Conservation (phyloP, 2,329 filamentous ascomycete species). For the Phyllosticta citribraziliensis region DNA sequence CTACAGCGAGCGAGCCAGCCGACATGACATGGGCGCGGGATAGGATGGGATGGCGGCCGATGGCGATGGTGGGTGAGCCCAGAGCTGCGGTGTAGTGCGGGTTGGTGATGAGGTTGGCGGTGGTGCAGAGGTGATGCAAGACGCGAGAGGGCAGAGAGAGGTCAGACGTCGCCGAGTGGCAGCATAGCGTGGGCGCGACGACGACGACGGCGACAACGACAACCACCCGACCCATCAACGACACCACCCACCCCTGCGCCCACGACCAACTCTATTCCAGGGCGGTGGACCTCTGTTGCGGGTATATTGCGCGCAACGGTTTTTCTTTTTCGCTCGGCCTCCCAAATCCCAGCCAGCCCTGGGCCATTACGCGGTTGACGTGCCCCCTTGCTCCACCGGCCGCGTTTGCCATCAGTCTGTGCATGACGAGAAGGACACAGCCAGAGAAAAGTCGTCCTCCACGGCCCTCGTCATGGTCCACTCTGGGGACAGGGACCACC, state of each 20-base stretch:
- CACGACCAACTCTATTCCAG: constrained; percentile 6
- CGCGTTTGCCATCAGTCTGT: constrained; percentile 3
- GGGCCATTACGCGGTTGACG: background rate
- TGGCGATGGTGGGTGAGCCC: too few species aligned
- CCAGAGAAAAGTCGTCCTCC: background rate
- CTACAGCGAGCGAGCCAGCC: background rate
- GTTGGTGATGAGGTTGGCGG: constrained; percentile 3
- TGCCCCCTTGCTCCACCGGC: background rate
- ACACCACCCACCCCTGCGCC: background rate
- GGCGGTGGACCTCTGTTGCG: constrained; percentile 2
- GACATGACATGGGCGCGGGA: too few species aligned
- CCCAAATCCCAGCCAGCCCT: background rate
- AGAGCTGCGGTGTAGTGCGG: constrained; percentile 6
- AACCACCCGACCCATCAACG: background rate
- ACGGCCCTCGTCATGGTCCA: constrained; percentile 4
- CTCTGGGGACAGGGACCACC: background rate
- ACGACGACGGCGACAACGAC: background rate
- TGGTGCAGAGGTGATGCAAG: background rate
- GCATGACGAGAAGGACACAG: background rate
- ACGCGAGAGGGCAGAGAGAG: background rate
- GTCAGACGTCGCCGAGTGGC: background rate
- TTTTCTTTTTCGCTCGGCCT: constrained; percentile 3
- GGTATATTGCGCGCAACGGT: constrained; percentile 9
- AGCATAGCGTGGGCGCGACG: background rate
- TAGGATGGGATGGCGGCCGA: background rate